phyloP scores from a whole-genome alignment of 2,329 filamentous ascomycete species.

The Trichoderma afroharzianum region DNA sequence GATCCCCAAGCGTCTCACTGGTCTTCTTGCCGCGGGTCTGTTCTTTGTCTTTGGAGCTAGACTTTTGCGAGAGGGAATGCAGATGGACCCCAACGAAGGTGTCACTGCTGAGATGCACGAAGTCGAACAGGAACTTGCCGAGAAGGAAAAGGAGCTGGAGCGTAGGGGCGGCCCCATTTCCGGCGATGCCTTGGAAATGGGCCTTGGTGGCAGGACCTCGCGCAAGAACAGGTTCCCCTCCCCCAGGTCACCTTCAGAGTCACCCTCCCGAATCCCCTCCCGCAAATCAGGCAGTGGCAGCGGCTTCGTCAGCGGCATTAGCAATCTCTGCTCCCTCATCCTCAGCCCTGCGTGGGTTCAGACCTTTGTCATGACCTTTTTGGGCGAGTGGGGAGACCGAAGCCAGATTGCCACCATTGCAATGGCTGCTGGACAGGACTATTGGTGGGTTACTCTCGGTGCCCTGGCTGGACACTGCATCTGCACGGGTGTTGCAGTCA shows the following conservation, averaged over 20 bases:
- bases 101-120: slow-evolving; percentile 98
- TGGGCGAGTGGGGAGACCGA: slow-evolving; percentile 96
- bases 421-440: slow-evolving; percentile 97
- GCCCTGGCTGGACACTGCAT: slow-evolving; percentile 81
- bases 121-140: slow-evolving; percentile 87
- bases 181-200: slow-evolving; percentile 77
- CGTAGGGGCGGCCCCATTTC: slow-evolving; percentile 62
- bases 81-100: slow-evolving; percentile 85
- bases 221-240: slow-evolving; percentile 75
- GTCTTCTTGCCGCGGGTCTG: slow-evolving; percentile 75
- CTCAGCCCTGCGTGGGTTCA: slow-evolving; percentile 97
- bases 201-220: slow-evolving; percentile 67
- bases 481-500: slow-evolving; percentile 86
- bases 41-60: slow-evolving; percentile 89
- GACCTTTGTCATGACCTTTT: slow-evolving; percentile 98
- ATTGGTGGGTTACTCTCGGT: slow-evolving; percentile 96
- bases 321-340: slow-evolving; percentile 82
- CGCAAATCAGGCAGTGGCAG: slow-evolving; percentile 39
- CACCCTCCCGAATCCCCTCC: slow-evolving; percentile 59
- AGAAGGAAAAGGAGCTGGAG: slow-evolving; percentile 79
- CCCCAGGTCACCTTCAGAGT: slow-evolving; percentile 75
- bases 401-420: slow-evolving; percentile 98
- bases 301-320: slow-evolving; percentile 59
- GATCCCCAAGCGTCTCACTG: slow-evolving; percentile 86
- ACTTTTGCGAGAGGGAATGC: slow-evolving; percentile 79